Conservation (phyloP, 208 protist species). For the Trypanosoma cruzi region DNA sequence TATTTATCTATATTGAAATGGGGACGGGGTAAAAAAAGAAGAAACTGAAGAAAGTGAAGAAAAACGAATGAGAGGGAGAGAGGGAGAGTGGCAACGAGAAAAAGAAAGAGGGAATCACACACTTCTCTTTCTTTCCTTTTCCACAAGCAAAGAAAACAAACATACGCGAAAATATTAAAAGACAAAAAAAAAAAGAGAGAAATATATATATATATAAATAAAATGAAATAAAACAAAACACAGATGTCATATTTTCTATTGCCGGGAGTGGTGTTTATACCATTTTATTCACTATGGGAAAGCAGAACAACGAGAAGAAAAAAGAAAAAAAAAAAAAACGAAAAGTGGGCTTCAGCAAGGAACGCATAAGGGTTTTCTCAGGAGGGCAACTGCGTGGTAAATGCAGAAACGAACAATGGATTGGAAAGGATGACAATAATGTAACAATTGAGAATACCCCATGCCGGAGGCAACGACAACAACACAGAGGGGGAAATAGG, state of each 20-base stretch:
- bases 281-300: background rate
- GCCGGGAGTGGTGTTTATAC: background rate
- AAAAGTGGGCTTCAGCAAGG: background rate
- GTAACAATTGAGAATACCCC: background rate
- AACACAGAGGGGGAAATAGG: no score
- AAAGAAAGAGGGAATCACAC: no score
- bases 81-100: no score
- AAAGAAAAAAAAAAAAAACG: background rate
- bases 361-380: background rate
- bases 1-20: conserved; percentile 9
- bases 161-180: background rate
- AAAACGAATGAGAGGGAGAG: no score
- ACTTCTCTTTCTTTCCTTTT: no score
- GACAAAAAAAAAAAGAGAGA: background rate
- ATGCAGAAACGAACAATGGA: background rate
- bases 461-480: background rate
- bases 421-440: background rate
- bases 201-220: no score
- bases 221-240: no score
- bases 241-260: no score
- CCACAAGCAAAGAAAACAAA: conserved; percentile 7
- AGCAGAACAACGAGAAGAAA: no score
- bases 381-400: background rate
- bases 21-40: background rate
- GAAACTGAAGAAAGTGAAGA: conserved; percentile 1